Base-by-base conservation (phyloP, 2,329 filamentous ascomycete genomes). In the Diaporthe velutina region DNA sequence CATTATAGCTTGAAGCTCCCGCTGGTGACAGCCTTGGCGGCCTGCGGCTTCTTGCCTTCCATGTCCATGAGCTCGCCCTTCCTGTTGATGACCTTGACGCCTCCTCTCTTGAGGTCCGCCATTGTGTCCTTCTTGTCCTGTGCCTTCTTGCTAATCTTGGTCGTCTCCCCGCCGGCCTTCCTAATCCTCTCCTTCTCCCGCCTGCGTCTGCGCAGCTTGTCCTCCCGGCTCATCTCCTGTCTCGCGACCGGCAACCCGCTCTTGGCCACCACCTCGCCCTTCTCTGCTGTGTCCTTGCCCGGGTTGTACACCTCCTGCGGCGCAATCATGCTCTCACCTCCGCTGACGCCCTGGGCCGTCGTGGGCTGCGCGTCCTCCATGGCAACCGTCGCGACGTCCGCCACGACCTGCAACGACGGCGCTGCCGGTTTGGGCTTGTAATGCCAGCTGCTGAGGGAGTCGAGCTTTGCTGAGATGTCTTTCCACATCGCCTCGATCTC, bases 301-400 rank as follows among this genome's bases (percentile, higher is more conserved):
- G 95, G 92, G 79, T 91, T 92, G 87, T 98, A 99, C 35, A 99
- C 89, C 84, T 99, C 97, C 82, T 98, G 97, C 3, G 97, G 97
- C 60, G 97, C 97, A 75, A 99, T 90, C 87, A 93, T 93, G 80
- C 93, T 94, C 77, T 91, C 87, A 60, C 89, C 90, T 71, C 91
- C 91, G 19, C 88, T 88, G 74, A 95, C 91, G 55, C 93, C 94
- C 80, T 93, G 92, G 57, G 94, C 94, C 0, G 93, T 95, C 22
- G 93, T 93, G 10, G 97, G 96, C 79, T 98, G 93, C 1, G 95
- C 96, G 81, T 99, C 97, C 86, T 99, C 97, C 94, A 98, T 98
- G 78, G 91, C 90, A 77, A 98, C 93, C 4, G 94, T 95, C n/a
- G 96, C 95, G 5, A 97, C 94, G 84, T 98, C 96, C 35, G 95